Base-by-base conservation (phyloP, 208 protist genomes). In the Strigomonas oncopelti region DNA sequence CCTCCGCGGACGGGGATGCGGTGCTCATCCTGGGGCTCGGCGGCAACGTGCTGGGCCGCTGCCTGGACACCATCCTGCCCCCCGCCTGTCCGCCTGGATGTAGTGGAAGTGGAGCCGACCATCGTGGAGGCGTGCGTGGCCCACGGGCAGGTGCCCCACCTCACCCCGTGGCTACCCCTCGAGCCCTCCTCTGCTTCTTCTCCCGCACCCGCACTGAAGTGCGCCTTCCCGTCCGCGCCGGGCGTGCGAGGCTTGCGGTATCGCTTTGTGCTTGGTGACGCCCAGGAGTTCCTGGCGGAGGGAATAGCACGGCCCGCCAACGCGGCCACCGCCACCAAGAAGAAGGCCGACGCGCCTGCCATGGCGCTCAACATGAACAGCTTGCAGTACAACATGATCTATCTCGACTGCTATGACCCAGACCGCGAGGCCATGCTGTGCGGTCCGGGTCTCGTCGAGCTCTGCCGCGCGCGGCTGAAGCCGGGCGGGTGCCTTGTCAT, bases 351-450 rank as follows among this genome's bases (percentile, higher is more conserved):
- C 14, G 4, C 28, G 29, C 22, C 22, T 18, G 28, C 28, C 7
- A 22, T 57, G 53, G n/a, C n/a, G n/a, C n/a, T n/a, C n/a, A 52
- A 57, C 28, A 32, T 57, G 22, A 57, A 57, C 22, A 8, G 18
- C n/a, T 22, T 46, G 32, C 54, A 66, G 61, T 93, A 94, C 69
- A 75, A 72, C 28, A 69, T 94, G 46, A 84, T 94, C 24, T 90
- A 91, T 65, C 72, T 94, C 0, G 88, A 94, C 66, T 94, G 88
- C 75, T 94, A 91, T 65, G 88, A 94, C 69, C 85, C 88, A 0
- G 56, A 78, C 46, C 69, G 71, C 3, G 88, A 91, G 53, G 64
- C 46, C 29, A 94, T 94, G 88, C 81, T 94, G 80, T 81, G 42
- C 61, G 83, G 84, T 27, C 74, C 53, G 14, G 60, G 66, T 11